Base-by-base conservation (phyloP, 768 basidiomycete genomes). In the Trametes maxima region DNA sequence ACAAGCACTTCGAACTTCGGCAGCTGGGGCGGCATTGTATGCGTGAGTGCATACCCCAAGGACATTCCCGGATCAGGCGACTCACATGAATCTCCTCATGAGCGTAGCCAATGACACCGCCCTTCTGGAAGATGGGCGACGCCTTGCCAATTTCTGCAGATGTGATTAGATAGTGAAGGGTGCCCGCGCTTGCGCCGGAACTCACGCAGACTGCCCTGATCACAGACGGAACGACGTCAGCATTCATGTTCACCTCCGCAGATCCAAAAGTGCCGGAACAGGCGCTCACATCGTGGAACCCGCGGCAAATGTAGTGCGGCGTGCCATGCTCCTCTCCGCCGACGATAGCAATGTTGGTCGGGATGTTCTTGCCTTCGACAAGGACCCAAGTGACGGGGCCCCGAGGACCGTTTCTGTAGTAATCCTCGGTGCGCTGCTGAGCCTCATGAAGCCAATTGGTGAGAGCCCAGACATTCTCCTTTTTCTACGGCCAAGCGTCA, bases 1-100 rank as follows among this genome's bases (percentile, higher is more conserved):
- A 90, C 75, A n/a, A 92, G 85, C 47, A 91, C 80, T 68, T 92
- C 89, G 66, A 84, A 91, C 36, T 76, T 78, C 28, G 78, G 81
- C 36, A 86, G 40, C 89, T 90, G 65, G n/a, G 45, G 47, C 33
- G 50, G 52, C 44, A 45, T 17, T 14, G 33, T 25, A 37, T 40
- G 47, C 24, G 17, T 37, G 40, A 22, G 21, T 46, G 24, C 28
- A 8, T 3, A 3, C 28, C 45, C 17, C 40, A 16, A 7, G 48
- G 48, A 33, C 24, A n/a, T 51, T 8, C 21, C 19, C 35, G 25
- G 33, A n/a, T 39, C 28, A 25, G 44, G 21, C 28, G 55, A 39
- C 75, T 46, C 72, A 88, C 89, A 1, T 86, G 80, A 45, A 84
- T 75, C 67, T 86, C 87, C 4, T 85, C 75, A 64, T 83, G 75